A percentile compares a stretch with the other conserved stretches of the same genome.
Conservation (phyloP, 2,329 filamentous ascomycete species). For the Graphilbum fragrans region DNA sequence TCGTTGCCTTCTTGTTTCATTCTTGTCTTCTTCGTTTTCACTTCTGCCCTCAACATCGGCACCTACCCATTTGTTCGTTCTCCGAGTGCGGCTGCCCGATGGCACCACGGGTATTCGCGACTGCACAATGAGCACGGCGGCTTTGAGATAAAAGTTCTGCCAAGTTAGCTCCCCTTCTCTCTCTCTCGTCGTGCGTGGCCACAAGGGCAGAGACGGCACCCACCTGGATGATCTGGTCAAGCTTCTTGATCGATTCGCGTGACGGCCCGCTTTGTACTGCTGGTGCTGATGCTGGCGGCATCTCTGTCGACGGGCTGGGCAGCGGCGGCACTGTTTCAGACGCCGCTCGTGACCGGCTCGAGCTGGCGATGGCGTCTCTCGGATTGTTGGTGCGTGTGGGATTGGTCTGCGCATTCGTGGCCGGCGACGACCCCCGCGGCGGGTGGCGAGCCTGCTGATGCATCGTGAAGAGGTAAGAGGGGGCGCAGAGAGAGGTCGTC, state of each 20-base stretch:
- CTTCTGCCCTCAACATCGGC: not conserved
- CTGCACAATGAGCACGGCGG: slow-evolving; percentile 71
- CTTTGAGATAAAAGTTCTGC: slow-evolving; percentile 86
- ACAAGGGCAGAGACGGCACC: slow-evolving; percentile 1
- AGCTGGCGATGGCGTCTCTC: slow-evolving; percentile 43
- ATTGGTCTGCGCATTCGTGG: slow-evolving; percentile 59
- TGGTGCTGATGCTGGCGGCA: slow-evolving; percentile 33
- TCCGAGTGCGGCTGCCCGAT: slow-evolving; percentile 38
- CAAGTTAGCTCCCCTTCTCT: slow-evolving; percentile 2
- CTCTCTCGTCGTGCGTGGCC: not conserved
- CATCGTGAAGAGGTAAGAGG: too few species aligned
- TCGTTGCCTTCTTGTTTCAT: slow-evolving; percentile 5
- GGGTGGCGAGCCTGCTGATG: slow-evolving; percentile 78
- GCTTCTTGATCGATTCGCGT: slow-evolving; percentile 60
- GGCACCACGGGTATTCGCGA: slow-evolving; percentile 61
- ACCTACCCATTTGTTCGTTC: slow-evolving; percentile 79
- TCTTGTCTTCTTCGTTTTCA: slow-evolving; percentile 2
- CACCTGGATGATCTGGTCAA: slow-evolving; percentile 91
- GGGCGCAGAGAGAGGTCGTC: not conserved
- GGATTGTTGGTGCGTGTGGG: slow-evolving; percentile 61
- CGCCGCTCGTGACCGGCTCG: slow-evolving; percentile 27
- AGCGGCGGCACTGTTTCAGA: slow-evolving; percentile 27
- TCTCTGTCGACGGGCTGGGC: slow-evolving; percentile 27
- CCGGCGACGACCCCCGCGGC: slow-evolving; percentile 60
- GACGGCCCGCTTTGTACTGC: slow-evolving; percentile 31